phyloP scores from a whole-genome alignment of 768 basidiomycete species.

The Auricularia heimuer region DNA sequence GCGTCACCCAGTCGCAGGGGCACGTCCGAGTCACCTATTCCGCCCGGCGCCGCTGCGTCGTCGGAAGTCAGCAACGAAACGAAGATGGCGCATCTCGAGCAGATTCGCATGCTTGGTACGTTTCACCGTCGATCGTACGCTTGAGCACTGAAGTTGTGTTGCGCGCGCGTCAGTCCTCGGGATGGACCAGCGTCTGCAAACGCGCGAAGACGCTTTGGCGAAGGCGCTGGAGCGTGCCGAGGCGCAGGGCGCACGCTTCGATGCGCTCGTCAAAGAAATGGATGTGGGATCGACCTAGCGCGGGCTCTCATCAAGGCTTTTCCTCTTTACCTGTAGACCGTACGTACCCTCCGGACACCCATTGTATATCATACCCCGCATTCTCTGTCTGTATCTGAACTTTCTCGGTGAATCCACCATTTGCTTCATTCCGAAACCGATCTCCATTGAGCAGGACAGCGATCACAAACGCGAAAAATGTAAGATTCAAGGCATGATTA shows the following conservation, averaged over 20 bases:
- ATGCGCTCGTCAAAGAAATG: neutral
- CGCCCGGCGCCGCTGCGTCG: neutral
- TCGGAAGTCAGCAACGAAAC: conserved; percentile 21
- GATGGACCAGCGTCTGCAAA: conserved; percentile 63
- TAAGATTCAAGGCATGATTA: too few relatives aligned
- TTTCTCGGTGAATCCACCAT: too few relatives aligned
- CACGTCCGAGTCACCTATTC: neutral
- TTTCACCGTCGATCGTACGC: neutral
- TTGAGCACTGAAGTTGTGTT: neutral
- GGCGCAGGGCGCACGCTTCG: neutral
- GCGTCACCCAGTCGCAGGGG: neutral
- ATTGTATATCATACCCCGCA: too few relatives aligned
- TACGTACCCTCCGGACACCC: too few relatives aligned
- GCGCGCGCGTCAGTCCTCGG: conserved; percentile 37
- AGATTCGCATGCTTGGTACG: conserved; percentile 42
- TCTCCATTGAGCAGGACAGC: too few relatives aligned
- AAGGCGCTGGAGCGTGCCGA: conserved; percentile 56
- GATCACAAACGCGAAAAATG: too few relatives aligned
- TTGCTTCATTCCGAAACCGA: too few relatives aligned
- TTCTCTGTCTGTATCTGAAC: too few relatives aligned
- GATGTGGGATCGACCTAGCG: neutral
- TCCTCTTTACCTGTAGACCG: too few relatives aligned
- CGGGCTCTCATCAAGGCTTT: too few relatives aligned
- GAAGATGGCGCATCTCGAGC: conserved; percentile 53
- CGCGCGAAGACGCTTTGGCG: conserved; percentile 48